Conservation (phyloP, 345 rosid genomes). For the Citrus cavaleriei region DNA sequence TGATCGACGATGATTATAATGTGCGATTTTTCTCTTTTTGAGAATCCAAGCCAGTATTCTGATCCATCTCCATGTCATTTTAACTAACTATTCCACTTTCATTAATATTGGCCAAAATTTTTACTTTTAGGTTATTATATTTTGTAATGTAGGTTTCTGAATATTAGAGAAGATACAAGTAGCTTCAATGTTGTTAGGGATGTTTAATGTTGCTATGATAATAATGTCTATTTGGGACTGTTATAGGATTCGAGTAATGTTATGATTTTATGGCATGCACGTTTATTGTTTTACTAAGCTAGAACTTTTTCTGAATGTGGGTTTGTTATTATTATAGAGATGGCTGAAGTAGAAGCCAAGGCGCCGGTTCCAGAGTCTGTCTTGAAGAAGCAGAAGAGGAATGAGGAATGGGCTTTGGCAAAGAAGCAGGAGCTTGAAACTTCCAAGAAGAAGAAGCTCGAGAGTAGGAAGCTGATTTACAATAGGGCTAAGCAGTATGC, state of each 20-base stretch:
- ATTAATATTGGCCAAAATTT: background rate
- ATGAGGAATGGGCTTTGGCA: conserved; percentile 58
- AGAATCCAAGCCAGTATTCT: conserved; percentile 11
- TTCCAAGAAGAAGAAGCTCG: conserved; percentile 38
- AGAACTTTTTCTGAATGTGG: background rate
- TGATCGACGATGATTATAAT: conserved; percentile 6
- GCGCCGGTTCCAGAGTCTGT: conserved; percentile 56
- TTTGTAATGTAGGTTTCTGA: background rate
- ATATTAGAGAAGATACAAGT: background rate
- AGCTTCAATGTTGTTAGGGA: background rate
- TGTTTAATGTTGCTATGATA: background rate
- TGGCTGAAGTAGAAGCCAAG: conserved; percentile 47
- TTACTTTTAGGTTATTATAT: background rate
- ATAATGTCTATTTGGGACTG: background rate
- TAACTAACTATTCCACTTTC: background rate
- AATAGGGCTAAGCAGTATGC: conserved; percentile 50
- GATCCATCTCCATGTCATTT: background rate
- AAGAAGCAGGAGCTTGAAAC: conserved; percentile 42
- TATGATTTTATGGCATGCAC: background rate
- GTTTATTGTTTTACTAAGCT: too few relatives aligned
- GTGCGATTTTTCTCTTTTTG: conserved; percentile 12
- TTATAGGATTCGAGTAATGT: background rate
- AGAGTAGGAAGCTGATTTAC: conserved; percentile 47
- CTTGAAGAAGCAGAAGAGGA: conserved; percentile 67
- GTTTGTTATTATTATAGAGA: conserved; percentile 20